Evolutionary conservation across 176 grass and related monocot genomes (phyloP).

Genomic region (Chrysopogon serrulatus): DNA sequence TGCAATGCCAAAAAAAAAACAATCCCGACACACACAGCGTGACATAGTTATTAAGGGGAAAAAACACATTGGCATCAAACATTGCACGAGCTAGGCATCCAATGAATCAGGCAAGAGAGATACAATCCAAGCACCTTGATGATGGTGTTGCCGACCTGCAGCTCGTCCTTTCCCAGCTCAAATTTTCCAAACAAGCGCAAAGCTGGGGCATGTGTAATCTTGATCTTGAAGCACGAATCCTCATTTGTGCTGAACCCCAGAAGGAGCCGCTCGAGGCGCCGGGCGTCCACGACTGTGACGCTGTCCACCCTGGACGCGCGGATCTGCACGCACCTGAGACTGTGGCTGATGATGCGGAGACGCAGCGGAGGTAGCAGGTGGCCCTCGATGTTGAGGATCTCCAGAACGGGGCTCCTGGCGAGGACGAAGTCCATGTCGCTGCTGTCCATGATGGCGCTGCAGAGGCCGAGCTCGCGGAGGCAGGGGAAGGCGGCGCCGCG

Average conservation of each 20-base stretch:
- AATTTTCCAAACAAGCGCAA: neutral
- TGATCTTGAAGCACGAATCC: neutral
- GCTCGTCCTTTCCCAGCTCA: neutral
- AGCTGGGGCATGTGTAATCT: neutral
- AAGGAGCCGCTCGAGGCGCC: neutral
- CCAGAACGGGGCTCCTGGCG: slow-evolving; percentile 22
- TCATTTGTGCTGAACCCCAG: neutral
- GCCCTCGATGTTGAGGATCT: neutral
- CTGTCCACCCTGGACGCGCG: neutral
- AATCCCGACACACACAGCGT: neutral
- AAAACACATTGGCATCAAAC: neutral
- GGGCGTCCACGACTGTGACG: neutral
- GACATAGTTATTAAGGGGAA: neutral
- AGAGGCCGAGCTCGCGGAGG: slow-evolving; percentile 29
- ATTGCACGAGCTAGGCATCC: too few relatives aligned
- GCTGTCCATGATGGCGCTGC: neutral
- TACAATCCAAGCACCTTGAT: too few relatives aligned
- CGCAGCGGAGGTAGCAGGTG: neutral
- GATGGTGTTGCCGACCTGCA: neutral
- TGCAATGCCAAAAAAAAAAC: neutral
- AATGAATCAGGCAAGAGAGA: too few relatives aligned
- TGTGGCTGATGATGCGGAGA: neutral
- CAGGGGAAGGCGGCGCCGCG: neutral
- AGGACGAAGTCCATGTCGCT: slow-evolving; percentile 13
- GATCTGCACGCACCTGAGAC: slow-evolving; percentile 23